Evolutionary conservation across 2,329 filamentous ascomycete species (phyloP).

Genomic region (Fusarium nygamai): DNA sequence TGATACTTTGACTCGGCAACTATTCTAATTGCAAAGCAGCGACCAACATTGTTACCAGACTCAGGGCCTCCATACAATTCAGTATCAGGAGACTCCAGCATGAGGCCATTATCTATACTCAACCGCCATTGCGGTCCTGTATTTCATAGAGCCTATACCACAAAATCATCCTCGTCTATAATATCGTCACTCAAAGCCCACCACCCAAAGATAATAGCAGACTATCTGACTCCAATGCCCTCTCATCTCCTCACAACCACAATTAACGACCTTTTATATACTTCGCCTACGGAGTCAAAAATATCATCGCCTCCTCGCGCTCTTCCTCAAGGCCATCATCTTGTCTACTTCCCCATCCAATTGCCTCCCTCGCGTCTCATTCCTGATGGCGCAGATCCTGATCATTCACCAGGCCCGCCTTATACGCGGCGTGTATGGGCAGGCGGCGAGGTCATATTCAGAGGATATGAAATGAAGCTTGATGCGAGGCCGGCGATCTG

Average conservation of each 20-base stretch:
- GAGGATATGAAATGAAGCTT: constrained; percentile 47
- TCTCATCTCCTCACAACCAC: constrained; percentile 73
- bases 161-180: constrained; percentile 14
- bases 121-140: constrained; percentile 9
- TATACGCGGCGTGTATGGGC: constrained; percentile 89
- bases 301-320: constrained; percentile 40
- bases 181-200: constrained; percentile 39
- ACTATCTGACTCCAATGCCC: constrained; percentile 64
- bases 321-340: constrained; percentile 77
- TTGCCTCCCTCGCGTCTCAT: constrained; percentile 70
- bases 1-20: background rate
- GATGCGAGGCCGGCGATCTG: constrained; percentile 55
- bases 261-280: constrained; percentile 64
- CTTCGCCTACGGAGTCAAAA: constrained; percentile 16
- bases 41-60: background rate
- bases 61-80: background rate
- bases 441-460: constrained; percentile 75
- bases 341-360: constrained; percentile 86
- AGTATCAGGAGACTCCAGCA: background rate
- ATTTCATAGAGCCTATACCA: constrained; percentile 5
- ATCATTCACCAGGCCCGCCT: constrained; percentile 77
- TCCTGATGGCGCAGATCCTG: constrained; percentile 84
- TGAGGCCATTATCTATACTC: background rate
- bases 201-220: constrained; percentile 51
- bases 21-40: background rate